Percentiles rank a stretch among this genome's conserved stretches.
phyloP scores from a whole-genome alignment of 108 stramenopile species.

The Nitzschia palea region DNA sequence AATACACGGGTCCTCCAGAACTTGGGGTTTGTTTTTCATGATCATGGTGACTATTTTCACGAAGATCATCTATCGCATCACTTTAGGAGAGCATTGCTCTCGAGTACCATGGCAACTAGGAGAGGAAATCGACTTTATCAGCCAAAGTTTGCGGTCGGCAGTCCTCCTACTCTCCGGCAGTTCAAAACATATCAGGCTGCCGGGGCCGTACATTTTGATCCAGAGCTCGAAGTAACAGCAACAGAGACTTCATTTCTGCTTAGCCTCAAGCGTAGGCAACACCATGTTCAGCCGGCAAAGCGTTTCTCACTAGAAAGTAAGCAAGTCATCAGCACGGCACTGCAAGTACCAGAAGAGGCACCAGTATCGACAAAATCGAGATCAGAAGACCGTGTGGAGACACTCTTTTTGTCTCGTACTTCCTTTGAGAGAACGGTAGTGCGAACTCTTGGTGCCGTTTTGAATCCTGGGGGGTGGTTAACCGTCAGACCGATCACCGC shows the following conservation, averaged over 20 bases:
- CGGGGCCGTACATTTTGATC: slow-evolving; percentile 21
- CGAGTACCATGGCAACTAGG: slow-evolving; percentile 9
- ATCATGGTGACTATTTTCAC: slow-evolving; percentile 21
- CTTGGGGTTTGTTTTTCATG: slow-evolving; percentile 37
- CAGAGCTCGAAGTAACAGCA: slow-evolving; percentile 8
- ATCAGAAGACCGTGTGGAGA: slow-evolving; percentile 16
- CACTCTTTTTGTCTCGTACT: slow-evolving; percentile 32
- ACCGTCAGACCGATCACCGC: slow-evolving; percentile 79
- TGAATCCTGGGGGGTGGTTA: slow-evolving; percentile 79
- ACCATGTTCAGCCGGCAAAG: not conserved
- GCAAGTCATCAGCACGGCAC: slow-evolving; percentile 12
- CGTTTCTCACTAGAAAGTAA: not conserved
- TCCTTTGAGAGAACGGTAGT: slow-evolving; percentile 57
- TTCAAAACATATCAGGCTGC: slow-evolving; percentile 40
- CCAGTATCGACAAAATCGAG: slow-evolving; percentile 17
- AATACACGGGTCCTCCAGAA: slow-evolving; percentile 3
- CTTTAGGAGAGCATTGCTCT: slow-evolving; percentile 29
- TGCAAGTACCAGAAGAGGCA: slow-evolving; percentile 26
- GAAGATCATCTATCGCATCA: slow-evolving; percentile 32
- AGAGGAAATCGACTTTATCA: slow-evolving; percentile 3
- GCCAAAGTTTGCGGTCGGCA: slow-evolving; percentile 15
- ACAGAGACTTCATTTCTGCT: slow-evolving; percentile 8
- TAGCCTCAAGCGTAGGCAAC: not conserved
- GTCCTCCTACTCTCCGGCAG: slow-evolving; percentile 6
- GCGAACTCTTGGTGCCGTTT: slow-evolving; percentile 46